phyloP scores from a whole-genome alignment of 805 yeast genomes.

The Monosporozyma solicola region DNA sequence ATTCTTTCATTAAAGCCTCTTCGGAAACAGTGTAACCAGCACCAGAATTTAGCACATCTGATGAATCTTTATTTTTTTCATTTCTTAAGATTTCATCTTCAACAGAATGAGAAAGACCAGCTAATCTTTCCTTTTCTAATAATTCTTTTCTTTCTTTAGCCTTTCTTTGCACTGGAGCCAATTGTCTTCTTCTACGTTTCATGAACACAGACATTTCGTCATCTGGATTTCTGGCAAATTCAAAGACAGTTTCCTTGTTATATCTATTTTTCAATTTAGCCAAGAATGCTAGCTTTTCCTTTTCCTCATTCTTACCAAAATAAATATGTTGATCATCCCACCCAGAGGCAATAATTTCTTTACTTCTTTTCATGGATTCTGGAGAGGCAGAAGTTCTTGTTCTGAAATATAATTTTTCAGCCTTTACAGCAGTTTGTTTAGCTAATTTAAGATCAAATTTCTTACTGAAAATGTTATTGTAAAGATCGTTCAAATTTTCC shows the following conservation, averaged over 20 bases:
- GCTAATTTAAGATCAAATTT: constrained; percentile 61
- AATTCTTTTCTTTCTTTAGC: constrained; percentile 63
- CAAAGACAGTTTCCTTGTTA: constrained; percentile 88
- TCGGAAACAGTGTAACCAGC: constrained; percentile 41
- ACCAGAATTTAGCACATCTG: constrained; percentile 23
- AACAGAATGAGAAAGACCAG: constrained; percentile 63
- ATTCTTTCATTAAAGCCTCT: constrained; percentile 31
- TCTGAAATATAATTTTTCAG: constrained; percentile 78
- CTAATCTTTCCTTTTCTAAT: constrained; percentile 61
- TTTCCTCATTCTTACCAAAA: constrained; percentile 68
- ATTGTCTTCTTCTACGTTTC: constrained; percentile 76
- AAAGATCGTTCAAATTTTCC: constrained; percentile 67
- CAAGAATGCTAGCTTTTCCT: constrained; percentile 63
- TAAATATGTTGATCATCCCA: constrained; percentile 87
- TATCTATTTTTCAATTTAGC: constrained; percentile 60
- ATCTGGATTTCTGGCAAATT: constrained; percentile 60
- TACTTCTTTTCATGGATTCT: constrained; percentile 79
- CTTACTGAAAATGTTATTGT: constrained; percentile 47
- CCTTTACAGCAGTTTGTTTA: constrained; percentile 68
- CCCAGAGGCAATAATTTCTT: constrained; percentile 61
- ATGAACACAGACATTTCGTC: constrained; percentile 70
- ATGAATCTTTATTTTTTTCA: constrained; percentile 11
- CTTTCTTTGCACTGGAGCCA: constrained; percentile 78
- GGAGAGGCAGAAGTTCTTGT: constrained; percentile 80
- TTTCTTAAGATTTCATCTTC: constrained; percentile 64